Percentiles rank a stretch among this genome's conserved stretches.
Evolutionary conservation across 345 rosid genomes (phyloP).

Genomic region (Eucalyptus marginata): DNA sequence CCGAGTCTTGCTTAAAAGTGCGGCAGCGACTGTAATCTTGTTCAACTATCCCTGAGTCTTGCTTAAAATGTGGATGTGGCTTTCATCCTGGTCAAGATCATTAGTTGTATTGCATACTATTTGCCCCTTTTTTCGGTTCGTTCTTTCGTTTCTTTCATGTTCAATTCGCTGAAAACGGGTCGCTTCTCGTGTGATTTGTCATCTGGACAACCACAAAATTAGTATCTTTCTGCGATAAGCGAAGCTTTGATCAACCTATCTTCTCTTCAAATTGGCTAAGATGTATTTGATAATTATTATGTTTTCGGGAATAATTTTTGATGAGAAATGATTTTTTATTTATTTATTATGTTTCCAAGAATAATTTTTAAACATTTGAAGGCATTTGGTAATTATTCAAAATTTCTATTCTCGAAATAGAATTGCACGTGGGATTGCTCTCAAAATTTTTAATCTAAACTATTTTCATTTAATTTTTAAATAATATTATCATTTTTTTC

Average conservation of each 20-base stretch:
- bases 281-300: accelerated
- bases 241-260: background rate
- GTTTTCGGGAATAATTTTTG: accelerated
- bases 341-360: too few species aligned
- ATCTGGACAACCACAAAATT: background rate
- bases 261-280: background rate
- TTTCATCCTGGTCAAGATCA: background rate
- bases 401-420: accelerated
- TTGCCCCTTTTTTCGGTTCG: background rate
- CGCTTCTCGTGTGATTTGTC: background rate
- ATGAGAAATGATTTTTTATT: too few species aligned
- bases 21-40: background rate
- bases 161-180: background rate
- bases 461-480: too few species aligned
- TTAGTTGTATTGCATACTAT: background rate
- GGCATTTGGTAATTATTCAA: accelerated
- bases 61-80: background rate
- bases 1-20: background rate
- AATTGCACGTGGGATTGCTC: accelerated
- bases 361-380: too few species aligned
- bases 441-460: too few species aligned
- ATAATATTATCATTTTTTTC: too few species aligned
- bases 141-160: background rate
- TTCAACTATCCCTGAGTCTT: background rate
- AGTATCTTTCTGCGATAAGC: background rate